phyloP scores from a whole-genome alignment of 352 stramenopile genomes.

The Phytopythium delawarense region DNA sequence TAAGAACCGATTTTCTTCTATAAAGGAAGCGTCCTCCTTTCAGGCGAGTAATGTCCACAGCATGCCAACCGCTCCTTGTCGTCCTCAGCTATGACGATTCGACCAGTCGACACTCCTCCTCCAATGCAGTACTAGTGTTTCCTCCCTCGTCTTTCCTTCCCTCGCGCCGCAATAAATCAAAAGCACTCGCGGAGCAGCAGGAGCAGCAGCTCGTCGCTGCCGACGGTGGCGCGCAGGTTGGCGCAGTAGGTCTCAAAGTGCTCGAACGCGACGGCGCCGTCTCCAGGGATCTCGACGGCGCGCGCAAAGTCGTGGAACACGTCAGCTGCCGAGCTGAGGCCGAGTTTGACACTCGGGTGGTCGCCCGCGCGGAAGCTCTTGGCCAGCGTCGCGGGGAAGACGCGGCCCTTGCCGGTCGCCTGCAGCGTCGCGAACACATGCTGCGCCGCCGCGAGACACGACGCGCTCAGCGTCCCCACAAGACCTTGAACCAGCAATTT shows the following conservation, averaged over 20 bases:
- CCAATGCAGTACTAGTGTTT: too few relatives aligned
- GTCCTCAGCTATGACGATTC: too few relatives aligned
- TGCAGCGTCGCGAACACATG: slow-evolving; percentile 50
- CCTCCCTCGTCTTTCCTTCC: not conserved
- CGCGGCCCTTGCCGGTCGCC: slow-evolving; percentile 39
- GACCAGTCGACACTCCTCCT: too few relatives aligned
- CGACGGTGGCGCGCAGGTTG: slow-evolving; percentile 44
- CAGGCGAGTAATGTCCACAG: too few relatives aligned
- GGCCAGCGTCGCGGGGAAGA: slow-evolving; percentile 57
- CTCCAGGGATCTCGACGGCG: slow-evolving; percentile 56
- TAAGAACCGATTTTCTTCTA: too few relatives aligned
- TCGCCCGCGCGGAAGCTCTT: slow-evolving; percentile 53
- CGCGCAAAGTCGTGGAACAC: slow-evolving; percentile 72
- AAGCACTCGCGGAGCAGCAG: slow-evolving; percentile 65
- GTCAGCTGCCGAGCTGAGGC: slow-evolving; percentile 22
- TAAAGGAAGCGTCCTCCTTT: too few relatives aligned
- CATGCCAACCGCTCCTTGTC: too few relatives aligned
- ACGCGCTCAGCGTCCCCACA: slow-evolving; percentile 33
- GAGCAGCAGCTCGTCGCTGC: slow-evolving; percentile 52
- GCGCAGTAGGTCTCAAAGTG: slow-evolving; percentile 65
- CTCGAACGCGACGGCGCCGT: slow-evolving; percentile 46
- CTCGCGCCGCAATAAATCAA: not conserved
- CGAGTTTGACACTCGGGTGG: slow-evolving; percentile 59
- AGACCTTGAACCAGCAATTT: slow-evolving; percentile 36
- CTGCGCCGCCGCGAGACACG: slow-evolving; percentile 25